Percentiles rank a stretch among this genome's conserved stretches.
Evolutionary conservation across 495 filamentous ascomycete genomes (phyloP).

Genomic region (Friedmanniomyces endolithicus): DNA sequence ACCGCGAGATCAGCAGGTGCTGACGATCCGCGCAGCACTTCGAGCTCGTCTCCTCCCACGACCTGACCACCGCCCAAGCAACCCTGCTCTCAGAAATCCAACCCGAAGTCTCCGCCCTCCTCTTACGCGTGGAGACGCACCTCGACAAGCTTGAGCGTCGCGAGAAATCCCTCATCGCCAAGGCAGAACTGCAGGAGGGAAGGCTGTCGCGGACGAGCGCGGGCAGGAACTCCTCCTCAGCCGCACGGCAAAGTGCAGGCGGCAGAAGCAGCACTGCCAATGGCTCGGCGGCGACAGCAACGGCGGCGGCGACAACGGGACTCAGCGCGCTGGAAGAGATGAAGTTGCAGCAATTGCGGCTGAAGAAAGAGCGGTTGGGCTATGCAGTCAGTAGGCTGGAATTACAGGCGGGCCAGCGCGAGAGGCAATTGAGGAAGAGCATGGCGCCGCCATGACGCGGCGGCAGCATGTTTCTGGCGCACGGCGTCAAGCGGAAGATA

Average conservation of each 20-base stretch:
- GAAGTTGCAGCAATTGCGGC: slow-evolving; percentile 50
- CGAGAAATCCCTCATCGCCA: slow-evolving; percentile 55
- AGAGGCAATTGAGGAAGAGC: slow-evolving; percentile 71
- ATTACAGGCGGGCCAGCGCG: slow-evolving; percentile 49
- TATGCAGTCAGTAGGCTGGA: slow-evolving; percentile 64
- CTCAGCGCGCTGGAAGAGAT: slow-evolving; percentile 35
- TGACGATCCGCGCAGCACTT: slow-evolving; percentile 48
- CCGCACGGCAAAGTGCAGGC: slow-evolving; percentile 9
- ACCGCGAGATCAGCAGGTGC: not conserved
- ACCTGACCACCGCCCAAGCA: slow-evolving; percentile 54
- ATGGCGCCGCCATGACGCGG: slow-evolving; percentile 41
- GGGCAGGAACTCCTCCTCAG: slow-evolving; percentile 6
- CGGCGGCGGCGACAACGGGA: slow-evolving; percentile 25
- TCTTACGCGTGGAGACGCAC: slow-evolving; percentile 51
- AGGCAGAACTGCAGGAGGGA: slow-evolving; percentile 59
- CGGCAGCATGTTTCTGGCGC: not conserved
- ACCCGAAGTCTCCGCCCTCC: slow-evolving; percentile 57
- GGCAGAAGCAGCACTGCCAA: slow-evolving; percentile 17
- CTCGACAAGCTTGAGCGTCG: slow-evolving; percentile 62
- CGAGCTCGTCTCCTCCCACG: slow-evolving; percentile 60
- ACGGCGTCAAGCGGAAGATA: not conserved
- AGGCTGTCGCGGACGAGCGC: slow-evolving; percentile 36
- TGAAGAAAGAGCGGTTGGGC: slow-evolving; percentile 65
- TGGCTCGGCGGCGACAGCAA: not conserved
- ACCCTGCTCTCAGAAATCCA: slow-evolving; percentile 58